A percentile compares a stretch with the other conserved stretches of the same genome.
phyloP scores from a whole-genome alignment of 352 stramenopile species.

The Globisporangium paddicum region DNA sequence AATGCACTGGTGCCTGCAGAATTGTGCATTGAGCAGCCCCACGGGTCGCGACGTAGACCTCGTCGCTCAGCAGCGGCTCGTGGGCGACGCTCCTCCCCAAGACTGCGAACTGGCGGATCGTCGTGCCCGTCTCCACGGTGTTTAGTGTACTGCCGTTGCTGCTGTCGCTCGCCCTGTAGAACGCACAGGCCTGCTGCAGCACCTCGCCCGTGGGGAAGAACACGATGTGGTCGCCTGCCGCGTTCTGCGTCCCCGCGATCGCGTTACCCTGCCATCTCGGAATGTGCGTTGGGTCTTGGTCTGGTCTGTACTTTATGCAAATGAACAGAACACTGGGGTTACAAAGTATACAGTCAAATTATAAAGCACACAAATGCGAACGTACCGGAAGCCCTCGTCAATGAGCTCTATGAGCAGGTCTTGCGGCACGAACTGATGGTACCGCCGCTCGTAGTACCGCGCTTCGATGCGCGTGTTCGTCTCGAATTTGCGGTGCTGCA shows the following conservation, averaged over 20 bases:
- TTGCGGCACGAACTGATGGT: constrained; percentile 45
- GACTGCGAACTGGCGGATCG: constrained; percentile 57
- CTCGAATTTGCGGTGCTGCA: background rate
- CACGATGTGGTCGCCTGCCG: constrained; percentile 37
- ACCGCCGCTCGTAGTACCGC: constrained; percentile 29
- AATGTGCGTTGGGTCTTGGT: constrained; percentile 21
- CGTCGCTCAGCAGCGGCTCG: constrained; percentile 20
- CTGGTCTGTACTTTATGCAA: constrained; percentile 10
- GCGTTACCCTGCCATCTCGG: constrained; percentile 67
- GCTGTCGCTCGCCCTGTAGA: constrained; percentile 21
- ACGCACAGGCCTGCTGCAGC: constrained; percentile 56
- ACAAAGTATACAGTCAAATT: too few relatives aligned
- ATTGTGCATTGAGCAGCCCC: constrained; percentile 38
- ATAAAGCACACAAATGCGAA: background rate
- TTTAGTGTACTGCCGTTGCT: constrained; percentile 24
- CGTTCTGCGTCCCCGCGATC: constrained; percentile 31
- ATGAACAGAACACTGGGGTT: background rate
- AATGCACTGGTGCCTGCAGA: constrained; percentile 18
- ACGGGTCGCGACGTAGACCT: constrained; percentile 36
- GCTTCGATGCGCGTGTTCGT: constrained; percentile 7
- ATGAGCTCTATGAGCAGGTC: constrained; percentile 35
- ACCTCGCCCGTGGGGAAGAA: constrained; percentile 67
- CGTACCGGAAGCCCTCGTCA: constrained; percentile 29
- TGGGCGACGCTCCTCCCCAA: constrained; percentile 45
- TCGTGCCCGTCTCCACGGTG: constrained; percentile 42